These are phyloP conservation scores for Xylariales sp. DNA, from an alignment of 2,329 filamentous ascomycete species.

Conservation along the genomic window DNA sequence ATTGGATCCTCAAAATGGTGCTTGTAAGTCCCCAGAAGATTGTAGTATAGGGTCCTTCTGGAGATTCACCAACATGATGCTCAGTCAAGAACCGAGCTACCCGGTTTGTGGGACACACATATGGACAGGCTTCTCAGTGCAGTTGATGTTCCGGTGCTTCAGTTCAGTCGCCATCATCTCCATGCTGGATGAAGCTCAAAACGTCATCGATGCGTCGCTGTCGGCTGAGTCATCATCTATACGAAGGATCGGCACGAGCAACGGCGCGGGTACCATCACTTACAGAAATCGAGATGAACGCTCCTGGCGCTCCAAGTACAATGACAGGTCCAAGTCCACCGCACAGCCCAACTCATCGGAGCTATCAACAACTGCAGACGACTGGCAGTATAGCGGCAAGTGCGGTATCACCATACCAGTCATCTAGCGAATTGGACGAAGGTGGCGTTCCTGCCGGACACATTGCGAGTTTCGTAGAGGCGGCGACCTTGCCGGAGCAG, in stretches of 20 bases:
- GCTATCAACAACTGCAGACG: background rate
- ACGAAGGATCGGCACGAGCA: no score
- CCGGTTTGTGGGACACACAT: slow-evolving; percentile 32
- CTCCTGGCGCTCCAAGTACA: background rate
- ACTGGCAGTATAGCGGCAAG: background rate
- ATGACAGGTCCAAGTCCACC: background rate
- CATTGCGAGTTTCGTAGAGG: background rate
- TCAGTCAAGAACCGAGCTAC: slow-evolving; percentile 13
- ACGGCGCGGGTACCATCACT: background rate
- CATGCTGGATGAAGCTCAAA: slow-evolving; percentile 30
- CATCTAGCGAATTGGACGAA: background rate
- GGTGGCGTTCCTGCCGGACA: background rate
- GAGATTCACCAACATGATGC: background rate
- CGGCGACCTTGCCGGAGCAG: background rate
- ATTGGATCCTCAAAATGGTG: slow-evolving; percentile 27
- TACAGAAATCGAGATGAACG: background rate
- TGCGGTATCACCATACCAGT: background rate
- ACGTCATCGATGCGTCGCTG: slow-evolving; percentile 25
- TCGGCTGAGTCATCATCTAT: no score
- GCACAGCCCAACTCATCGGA: background rate
- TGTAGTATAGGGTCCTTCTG: no score
- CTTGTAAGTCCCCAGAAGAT: slow-evolving; percentile 25
- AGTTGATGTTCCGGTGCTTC: slow-evolving; percentile 33
- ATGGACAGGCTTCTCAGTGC: slow-evolving; percentile 28
- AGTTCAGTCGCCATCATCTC: slow-evolving; percentile 21